Conservation (phyloP, 106 monocot species). For the Vanilla planifolia region DNA sequence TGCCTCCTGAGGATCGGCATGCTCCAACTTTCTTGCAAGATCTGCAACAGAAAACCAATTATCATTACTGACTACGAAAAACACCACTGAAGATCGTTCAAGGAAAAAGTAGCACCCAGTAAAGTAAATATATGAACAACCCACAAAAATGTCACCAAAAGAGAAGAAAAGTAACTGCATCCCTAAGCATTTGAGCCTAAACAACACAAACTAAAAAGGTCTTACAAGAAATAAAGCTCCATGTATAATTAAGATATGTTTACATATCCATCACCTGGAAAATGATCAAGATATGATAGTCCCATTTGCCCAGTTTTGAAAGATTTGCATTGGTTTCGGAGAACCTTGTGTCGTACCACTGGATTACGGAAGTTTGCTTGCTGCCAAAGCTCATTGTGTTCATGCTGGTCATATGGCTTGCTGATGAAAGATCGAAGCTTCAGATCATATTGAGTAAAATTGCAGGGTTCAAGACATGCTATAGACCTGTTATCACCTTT, state of each 20-base stretch:
- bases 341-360: conserved; percentile 28
- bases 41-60: conserved; percentile 17
- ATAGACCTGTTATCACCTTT: conserved; percentile 16
- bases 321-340: conserved; percentile 35
- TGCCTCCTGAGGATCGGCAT: conserved; percentile 8
- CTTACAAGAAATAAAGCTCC: no score
- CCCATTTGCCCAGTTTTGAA: conserved; percentile 38
- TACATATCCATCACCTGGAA: conserved; percentile 56
- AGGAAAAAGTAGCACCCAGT: no score
- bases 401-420: conserved; percentile 44
- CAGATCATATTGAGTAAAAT: conserved; percentile 18
- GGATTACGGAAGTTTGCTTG: conserved; percentile 39
- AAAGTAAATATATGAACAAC: no score
- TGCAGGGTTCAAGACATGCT: background rate
- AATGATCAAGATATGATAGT: conserved; percentile 54
- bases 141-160: no score
- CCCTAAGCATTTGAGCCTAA: no score
- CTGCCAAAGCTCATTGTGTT: conserved; percentile 40
- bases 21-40: conserved; percentile 18
- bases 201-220: no score
- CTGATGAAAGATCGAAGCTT: conserved; percentile 29
- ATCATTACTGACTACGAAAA: no score
- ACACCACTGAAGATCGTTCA: no score
- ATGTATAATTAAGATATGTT: no score
- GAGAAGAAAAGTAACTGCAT: no score